phyloP scores from a whole-genome alignment of 148 eudicot genomes.

The Chenopodium quinoa region DNA sequence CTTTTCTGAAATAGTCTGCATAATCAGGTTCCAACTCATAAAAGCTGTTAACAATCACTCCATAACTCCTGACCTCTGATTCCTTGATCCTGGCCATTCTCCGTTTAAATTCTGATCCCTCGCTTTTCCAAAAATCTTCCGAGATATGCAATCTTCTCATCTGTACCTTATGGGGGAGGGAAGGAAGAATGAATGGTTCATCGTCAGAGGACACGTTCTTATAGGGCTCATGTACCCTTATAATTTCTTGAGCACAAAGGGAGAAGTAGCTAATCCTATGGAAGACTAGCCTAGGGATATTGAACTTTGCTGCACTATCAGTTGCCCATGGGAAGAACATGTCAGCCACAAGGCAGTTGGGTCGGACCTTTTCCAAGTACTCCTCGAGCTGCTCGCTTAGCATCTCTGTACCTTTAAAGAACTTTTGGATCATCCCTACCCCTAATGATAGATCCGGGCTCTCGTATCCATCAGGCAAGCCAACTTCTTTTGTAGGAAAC shows the following conservation, averaged over 20 bases:
- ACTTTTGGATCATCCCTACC: conserved; percentile 4
- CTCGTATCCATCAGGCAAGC: conserved; percentile 42
- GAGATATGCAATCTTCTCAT: conserved; percentile 22
- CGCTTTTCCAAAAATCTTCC: background rate
- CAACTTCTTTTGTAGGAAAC: conserved; percentile 39
- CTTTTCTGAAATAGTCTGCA: conserved; percentile 22
- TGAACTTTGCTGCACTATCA: conserved; percentile 30
- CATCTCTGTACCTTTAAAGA: conserved; percentile 29
- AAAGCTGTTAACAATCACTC: conserved; percentile 34
- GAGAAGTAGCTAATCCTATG: conserved; percentile 33
- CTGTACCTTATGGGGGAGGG: conserved; percentile 23
- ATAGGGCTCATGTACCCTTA: conserved; percentile 25
- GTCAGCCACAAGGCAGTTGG: conserved; percentile 32
- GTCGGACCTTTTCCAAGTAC: conserved; percentile 27
- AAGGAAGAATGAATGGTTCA: conserved; percentile 26
- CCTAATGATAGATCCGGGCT: conserved; percentile 22
- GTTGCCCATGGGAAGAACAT: conserved; percentile 39
- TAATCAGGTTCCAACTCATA: conserved; percentile 38
- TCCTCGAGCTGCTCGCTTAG: conserved; percentile 36
- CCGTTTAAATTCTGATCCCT: conserved; percentile 9
- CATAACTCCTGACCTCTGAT: conserved; percentile 24
- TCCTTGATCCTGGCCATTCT: background rate
- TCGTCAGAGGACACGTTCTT: conserved; percentile 14
- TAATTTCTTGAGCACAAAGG: conserved; percentile 14
- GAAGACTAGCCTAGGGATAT: conserved; percentile 33